These are phyloP conservation scores for Aspergillus hancockii DNA, from an alignment of 495 filamentous ascomycete genomes.

Conservation along the genomic window DNA sequence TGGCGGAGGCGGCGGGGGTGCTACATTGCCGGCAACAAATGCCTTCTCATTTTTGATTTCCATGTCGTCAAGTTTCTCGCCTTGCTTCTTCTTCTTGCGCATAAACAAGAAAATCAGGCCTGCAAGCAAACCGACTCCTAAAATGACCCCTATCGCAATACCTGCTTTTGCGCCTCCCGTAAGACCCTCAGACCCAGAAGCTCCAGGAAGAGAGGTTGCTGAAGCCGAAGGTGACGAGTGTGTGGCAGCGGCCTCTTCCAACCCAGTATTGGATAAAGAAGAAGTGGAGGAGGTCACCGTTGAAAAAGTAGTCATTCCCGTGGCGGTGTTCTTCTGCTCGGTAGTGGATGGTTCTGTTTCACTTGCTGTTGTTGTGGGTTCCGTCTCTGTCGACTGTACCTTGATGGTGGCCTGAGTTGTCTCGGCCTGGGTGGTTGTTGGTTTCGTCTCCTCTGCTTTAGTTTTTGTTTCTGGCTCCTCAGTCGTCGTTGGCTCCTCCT, in stretches of 20 bases:
- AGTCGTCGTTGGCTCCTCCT: conserved; percentile 19
- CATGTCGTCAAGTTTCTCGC: conserved; percentile 30
- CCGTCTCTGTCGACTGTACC: conserved; percentile 15
- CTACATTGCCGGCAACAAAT: conserved; percentile 31
- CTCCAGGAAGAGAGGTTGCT: conserved; percentile 20
- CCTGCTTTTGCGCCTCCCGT: conserved; percentile 77
- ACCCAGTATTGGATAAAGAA: conserved; percentile 20
- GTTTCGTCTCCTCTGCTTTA: conserved; percentile 14
- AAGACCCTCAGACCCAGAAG: conserved; percentile 46
- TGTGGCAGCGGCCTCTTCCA: conserved; percentile 20
- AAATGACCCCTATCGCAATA: conserved; percentile 73
- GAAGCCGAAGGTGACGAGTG: conserved; percentile 18
- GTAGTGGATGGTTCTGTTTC: conserved; percentile 7
- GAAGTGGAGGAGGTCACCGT: conserved; percentile 28
- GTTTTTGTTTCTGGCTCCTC: conserved; percentile 12
- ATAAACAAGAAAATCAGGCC: conserved; percentile 65
- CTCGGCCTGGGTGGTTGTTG: conserved; percentile 18
- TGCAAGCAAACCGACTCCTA: conserved; percentile 62
- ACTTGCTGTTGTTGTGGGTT: conserved; percentile 1
- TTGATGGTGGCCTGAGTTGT: conserved; percentile 24
- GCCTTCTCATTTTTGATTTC: conserved; percentile 62
- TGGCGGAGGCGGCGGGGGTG: conserved; percentile 37
- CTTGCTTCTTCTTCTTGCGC: conserved; percentile 58
- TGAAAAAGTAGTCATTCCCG: conserved; percentile 30
- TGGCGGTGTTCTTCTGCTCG: not conserved